Conservation (phyloP, 2,329 filamentous ascomycete genomes). For the Lachnellula cervina region DNA sequence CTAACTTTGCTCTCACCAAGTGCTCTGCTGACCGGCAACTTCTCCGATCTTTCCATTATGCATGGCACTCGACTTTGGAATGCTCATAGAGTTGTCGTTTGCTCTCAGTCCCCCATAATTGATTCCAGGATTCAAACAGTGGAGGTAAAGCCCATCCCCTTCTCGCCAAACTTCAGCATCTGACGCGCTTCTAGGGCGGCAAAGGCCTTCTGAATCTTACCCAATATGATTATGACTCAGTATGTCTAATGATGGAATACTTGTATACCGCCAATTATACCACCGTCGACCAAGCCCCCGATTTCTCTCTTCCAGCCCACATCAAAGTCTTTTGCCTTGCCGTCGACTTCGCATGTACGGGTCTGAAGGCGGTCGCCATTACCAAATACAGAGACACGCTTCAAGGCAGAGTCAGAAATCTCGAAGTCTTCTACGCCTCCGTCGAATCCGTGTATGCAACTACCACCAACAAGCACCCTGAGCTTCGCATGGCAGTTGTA, state of each 20-base stretch:
- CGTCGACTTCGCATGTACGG: constrained; percentile 7
- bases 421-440: constrained; percentile 6
- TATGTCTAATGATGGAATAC: constrained; percentile 18
- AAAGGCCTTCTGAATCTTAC: constrained; percentile 11
- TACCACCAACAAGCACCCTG: constrained; percentile 3
- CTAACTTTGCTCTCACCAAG: constrained; percentile 3
- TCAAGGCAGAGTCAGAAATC: constrained; percentile 6
- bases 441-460: constrained; percentile 12
- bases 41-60: constrained; percentile 21
- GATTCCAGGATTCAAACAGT: constrained; percentile 13
- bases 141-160: not conserved
- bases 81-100: constrained; percentile 24
- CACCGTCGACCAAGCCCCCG: not conserved
- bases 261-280: constrained; percentile 22
- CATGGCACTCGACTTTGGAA: constrained; percentile 20
- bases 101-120: constrained; percentile 21
- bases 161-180: not conserved
- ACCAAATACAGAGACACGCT: constrained; percentile 13
- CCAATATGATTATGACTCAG: constrained; percentile 6
- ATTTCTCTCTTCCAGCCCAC: constrained; percentile 10
- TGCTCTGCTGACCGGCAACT: constrained; percentile 20
- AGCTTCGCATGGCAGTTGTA: constrained; percentile 11
- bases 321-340: constrained; percentile 19
- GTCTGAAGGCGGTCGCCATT: constrained; percentile 7
- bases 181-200: not conserved